Percentiles rank a stretch among this genome's conserved stretches.
Conservation (phyloP, 1,284 basidiomycete species). For the Caloboletus inedulis region DNA sequence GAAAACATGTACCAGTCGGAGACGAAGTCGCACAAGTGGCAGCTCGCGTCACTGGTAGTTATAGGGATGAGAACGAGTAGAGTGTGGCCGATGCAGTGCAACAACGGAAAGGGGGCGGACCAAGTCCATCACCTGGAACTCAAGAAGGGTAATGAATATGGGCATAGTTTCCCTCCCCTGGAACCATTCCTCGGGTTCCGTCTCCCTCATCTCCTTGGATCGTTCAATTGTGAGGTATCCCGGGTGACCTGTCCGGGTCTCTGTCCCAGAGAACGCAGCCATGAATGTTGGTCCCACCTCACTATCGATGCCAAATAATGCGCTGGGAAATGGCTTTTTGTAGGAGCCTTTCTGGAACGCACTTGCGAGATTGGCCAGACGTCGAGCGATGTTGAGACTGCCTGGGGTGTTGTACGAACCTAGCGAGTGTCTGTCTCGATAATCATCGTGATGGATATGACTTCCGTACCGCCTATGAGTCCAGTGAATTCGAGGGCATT, state of each 20-base stretch:
- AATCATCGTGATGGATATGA: not conserved
- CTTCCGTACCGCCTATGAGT: not conserved
- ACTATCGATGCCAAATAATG: not conserved
- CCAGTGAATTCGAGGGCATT: not conserved
- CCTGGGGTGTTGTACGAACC: not conserved
- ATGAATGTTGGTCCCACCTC: not conserved
- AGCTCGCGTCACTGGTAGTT: not conserved
- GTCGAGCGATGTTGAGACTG: not conserved
- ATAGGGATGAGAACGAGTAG: not conserved
- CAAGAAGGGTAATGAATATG: not conserved
- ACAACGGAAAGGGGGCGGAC: not conserved
- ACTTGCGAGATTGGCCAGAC: not conserved
- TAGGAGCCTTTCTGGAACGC: not conserved
- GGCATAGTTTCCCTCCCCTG: not conserved
- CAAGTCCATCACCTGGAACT: not conserved
- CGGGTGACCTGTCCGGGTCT: not conserved
- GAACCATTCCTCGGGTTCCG: not conserved
- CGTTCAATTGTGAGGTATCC: not conserved
- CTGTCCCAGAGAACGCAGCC: not conserved
- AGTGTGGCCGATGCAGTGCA: not conserved
- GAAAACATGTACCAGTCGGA: not conserved
- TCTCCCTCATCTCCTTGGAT: not conserved
- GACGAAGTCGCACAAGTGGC: not conserved
- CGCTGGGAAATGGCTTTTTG: not conserved
- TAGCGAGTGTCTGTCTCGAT: not conserved